Evolutionary conservation across 768 basidiomycete species (phyloP), one percentile per base, ranked within the genome.

Genomic region (Mycena pura): DNA sequence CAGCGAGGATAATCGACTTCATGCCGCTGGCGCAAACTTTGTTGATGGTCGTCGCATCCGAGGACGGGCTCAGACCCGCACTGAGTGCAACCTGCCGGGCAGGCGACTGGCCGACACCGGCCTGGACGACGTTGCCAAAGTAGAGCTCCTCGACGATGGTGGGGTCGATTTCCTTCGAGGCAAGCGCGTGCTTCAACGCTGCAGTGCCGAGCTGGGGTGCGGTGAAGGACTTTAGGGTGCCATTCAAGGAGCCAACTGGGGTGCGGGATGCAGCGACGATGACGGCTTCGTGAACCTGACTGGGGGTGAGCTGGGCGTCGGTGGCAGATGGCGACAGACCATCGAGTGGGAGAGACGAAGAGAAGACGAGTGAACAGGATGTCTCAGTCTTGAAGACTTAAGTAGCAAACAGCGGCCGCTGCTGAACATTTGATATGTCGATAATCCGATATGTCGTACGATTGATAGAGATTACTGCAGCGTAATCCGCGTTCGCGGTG

Each of bases 21-120:
- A 99, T 81, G 62, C 97, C 97, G 53, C 93, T 95, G 6, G 97
- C 97, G 76, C 97, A 99, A 75, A 99, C 97, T 81, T 99, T 99
- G 87, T 99, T 99, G 80, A 99, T 89, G 47, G 97, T 99, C 34
- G 97, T 99, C 21, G 96, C 96, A 78, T 99, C 97, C 25, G 96
- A 96, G 57, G 83, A 83, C 10, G 88, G 74, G 64, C 84, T 87
- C 72, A 97, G 80, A 64, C 97, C 97, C n/a, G 95, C 85, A 55
- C 79, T 84, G 59, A 99, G 87, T n/a, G 90, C 95, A 54, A 96
- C 97, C 77, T 99, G 97, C 65, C 97, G 88, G 51, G 97, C 97
- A n/a, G 97, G 97, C 11, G 91, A 92, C 79, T 99, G 97, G 41
- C 97, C 97, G 50, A 96, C 93, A 68, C 95, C 95, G 3, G 95